Conservation (phyloP, 331 rosid species). For the Pyrus hybrid region DNA sequence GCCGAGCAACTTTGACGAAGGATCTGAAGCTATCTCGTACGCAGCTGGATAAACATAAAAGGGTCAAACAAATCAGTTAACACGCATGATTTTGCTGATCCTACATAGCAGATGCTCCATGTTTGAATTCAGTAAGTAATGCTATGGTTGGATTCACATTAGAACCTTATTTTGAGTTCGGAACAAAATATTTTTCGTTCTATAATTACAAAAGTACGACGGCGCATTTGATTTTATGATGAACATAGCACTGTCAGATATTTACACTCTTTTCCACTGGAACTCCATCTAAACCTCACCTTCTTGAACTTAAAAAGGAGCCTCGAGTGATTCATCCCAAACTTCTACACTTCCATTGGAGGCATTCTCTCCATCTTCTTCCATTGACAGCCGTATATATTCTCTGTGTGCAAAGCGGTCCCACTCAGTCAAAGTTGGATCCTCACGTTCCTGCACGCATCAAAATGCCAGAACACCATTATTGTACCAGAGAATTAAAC, state of each 20-base stretch:
- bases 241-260: not conserved
- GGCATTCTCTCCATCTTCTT: conserved; percentile 95
- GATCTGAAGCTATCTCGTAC: not conserved
- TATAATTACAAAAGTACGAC: not conserved
- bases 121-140: too few species aligned
- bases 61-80: not conserved
- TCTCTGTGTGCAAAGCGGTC: conserved; percentile 98
- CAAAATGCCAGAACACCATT: not conserved
- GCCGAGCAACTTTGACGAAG: not conserved
- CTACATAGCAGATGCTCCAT: too few species aligned
- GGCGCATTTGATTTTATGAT: not conserved
- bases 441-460: conserved; percentile 77
- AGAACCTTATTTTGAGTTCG: not conserved
- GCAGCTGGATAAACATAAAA: conserved; percentile 10
- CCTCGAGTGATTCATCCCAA: conserved; percentile 92
- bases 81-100: not conserved
- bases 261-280: not conserved
- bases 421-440: conserved; percentile 24
- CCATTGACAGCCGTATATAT: conserved; percentile 92
- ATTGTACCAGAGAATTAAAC: not conserved
- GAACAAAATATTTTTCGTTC: not conserved
- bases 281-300: conserved; percentile 24
- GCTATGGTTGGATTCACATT: not conserved
- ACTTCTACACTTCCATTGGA: conserved; percentile 94
- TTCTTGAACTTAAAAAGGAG: conserved; percentile 61